Evolutionary conservation across 2,329 filamentous ascomycete genomes (phyloP), one percentile per base, ranked within the genome.

Genomic region (Colletotrichum sublineola): DNA sequence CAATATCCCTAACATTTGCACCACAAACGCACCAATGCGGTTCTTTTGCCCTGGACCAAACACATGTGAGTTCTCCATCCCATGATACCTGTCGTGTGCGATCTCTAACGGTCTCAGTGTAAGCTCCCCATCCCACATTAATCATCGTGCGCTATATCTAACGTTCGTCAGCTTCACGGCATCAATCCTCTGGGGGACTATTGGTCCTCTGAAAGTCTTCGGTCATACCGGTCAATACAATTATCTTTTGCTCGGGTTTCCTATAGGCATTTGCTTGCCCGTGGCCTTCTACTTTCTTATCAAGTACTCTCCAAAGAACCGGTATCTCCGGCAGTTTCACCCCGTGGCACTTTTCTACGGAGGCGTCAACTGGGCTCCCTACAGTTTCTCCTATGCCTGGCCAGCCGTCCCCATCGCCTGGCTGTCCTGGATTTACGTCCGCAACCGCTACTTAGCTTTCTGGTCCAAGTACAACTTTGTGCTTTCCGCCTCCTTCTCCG

Each of bases 171-270:
- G 24, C 24, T 90, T 89, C 78, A 89, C 87, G 0, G 86, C 87
- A n/a, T n/a, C n/a, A n/a, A n/a, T 44, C 0, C 80, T 89, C 5
- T 89, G 87, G 86, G 87, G 87, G 33, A 87, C 86, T 1, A 84
- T 89, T 48, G 86, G 87, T 0, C 86, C 86, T 0, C 80, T 80
- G 71, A 86, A 85, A 77, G 82, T 88, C 40, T 89, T 86, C 73
- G 86, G 87, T 3, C 79, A 79, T 29, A 78, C 83, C 12, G 85
- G 86, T 9, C 82, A 84, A 67, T 89, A 89, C 78, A 84, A 81
- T 3, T 79, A 83, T 61, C 83, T 85, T 0, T 77, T 88, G 40
- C 75, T 86, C 12, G 86, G 86, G n/a, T n/a, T n/a, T n/a, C n/a
- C n/a, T n/a, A n/a, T n/a, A n/a, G n/a, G n/a, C n/a, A n/a, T n/a